Conservation (phyloP, 2,329 filamentous ascomycete genomes). For the Blastomyces emzantsi region DNA sequence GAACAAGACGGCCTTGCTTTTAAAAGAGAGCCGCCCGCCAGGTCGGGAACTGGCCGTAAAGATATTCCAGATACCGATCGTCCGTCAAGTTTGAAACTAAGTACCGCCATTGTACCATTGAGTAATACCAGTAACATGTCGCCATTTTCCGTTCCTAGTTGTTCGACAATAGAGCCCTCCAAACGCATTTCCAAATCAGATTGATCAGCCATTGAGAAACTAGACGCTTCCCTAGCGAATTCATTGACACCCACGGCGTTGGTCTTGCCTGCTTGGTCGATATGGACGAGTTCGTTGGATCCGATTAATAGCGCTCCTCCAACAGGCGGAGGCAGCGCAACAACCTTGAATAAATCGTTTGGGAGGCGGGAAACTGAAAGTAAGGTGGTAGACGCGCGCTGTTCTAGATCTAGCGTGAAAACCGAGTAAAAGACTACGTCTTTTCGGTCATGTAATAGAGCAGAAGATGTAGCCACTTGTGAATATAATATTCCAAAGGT, state of each 20-base stretch:
- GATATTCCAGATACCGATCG: conserved; percentile 80
- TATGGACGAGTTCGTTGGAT: conserved; percentile 82
- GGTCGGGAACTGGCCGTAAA: conserved; percentile 55
- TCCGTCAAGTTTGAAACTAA: conserved; percentile 81
- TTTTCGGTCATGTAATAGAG: conserved; percentile 64
- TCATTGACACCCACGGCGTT: conserved; percentile 90
- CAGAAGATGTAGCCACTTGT: conserved; percentile 60
- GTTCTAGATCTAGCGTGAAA: conserved; percentile 88
- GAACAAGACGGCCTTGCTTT: conserved; percentile 59
- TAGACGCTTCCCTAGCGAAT: conserved; percentile 72
- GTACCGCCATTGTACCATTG: conserved; percentile 62
- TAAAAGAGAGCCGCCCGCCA: conserved; percentile 56
- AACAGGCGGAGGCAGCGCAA: conserved; percentile 75
- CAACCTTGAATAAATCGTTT: conserved; percentile 73
- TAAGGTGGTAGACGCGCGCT: conserved; percentile 86
- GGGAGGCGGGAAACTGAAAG: conserved; percentile 78
- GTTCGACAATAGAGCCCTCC: conserved; percentile 70
- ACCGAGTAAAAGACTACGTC: conserved; percentile 87
- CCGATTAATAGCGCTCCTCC: conserved; percentile 83
- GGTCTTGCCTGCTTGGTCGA: conserved; percentile 90
- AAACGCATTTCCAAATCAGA: conserved; percentile 68
- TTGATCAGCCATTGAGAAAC: conserved; percentile 80
- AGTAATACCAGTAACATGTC: conserved; percentile 77
- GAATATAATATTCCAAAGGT: conserved; percentile 93
- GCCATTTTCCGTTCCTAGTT: conserved; percentile 64